Evolutionary conservation across 2,329 filamentous ascomycete species (phyloP).

Genomic region (Fusarium sp.): DNA sequence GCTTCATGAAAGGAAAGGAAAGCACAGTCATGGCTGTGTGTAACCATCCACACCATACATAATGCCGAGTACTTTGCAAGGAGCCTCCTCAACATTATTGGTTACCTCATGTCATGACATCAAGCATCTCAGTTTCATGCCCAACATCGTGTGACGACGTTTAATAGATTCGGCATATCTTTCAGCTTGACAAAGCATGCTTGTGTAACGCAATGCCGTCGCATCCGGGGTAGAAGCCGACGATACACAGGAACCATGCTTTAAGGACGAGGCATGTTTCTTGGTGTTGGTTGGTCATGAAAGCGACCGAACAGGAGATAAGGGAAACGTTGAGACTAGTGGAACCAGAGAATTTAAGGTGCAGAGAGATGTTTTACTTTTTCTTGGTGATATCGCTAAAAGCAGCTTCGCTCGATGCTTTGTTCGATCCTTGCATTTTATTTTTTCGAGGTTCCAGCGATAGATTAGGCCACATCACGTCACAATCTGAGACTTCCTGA

Average conservation of each 20-base stretch:
- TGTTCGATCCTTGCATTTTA: neutral
- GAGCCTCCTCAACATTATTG: neutral
- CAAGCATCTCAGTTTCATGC: neutral
- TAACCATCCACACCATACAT: conserved; percentile 2
- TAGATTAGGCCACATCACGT: neutral
- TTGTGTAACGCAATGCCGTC: conserved; percentile 13
- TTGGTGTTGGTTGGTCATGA: conserved; percentile 14
- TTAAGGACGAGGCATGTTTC: conserved; percentile 15
- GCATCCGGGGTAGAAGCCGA: conserved; percentile 27
- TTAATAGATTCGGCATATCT: conserved; percentile 18
- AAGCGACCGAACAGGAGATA: conserved; percentile 16
- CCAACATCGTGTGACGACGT: neutral
- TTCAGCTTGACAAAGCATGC: conserved; percentile 40
- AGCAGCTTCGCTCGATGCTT: neutral
- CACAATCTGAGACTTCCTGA: neutral
- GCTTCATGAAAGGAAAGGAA: neutral
- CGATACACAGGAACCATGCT: conserved; percentile 16
- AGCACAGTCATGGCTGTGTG: neutral
- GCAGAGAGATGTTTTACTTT: neutral
- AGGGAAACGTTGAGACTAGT: neutral
- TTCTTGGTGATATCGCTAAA: neutral
- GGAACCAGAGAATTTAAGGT: neutral
- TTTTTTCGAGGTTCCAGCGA: neutral
- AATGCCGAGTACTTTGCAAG: conserved; percentile 27
- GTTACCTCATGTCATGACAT: neutral